Evolutionary conservation across 192 early-diverging fungal species (phyloP).

Genomic region (Coemansia reversa): DNA sequence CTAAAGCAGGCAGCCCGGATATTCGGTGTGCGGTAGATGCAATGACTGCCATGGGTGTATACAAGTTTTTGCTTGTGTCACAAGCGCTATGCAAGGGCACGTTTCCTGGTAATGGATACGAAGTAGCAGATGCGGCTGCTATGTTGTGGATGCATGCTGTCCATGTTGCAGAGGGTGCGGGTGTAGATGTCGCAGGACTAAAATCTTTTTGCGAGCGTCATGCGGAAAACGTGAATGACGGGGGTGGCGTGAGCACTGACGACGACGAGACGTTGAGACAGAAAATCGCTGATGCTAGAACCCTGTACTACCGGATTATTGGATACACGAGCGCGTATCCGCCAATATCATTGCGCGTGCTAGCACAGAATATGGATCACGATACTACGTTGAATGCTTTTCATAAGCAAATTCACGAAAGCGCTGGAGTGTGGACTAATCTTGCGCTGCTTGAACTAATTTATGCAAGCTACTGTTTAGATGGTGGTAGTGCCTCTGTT

Average conservation of each 20-base stretch:
- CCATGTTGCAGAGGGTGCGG: slow-evolving; percentile 4
- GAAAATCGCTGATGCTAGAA: slow-evolving; percentile 14
- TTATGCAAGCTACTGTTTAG: background rate
- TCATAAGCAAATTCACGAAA: background rate
- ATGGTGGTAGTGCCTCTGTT: background rate
- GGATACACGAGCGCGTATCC: slow-evolving; percentile 18
- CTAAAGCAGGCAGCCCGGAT: background rate
- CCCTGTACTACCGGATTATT: slow-evolving; percentile 29
- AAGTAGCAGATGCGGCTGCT: background rate
- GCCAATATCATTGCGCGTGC: slow-evolving; percentile 14
- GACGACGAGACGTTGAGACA: background rate
- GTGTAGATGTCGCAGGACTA: slow-evolving; percentile 3
- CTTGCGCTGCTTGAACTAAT: slow-evolving; percentile 31
- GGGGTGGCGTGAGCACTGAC: background rate
- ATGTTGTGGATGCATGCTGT: slow-evolving; percentile 17
- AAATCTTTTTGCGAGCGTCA: background rate
- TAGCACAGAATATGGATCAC: background rate
- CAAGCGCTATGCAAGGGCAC: slow-evolving; percentile 9
- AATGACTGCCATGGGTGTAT: background rate
- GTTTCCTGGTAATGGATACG: background rate
- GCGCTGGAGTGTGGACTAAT: slow-evolving; percentile 23
- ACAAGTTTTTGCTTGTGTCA: slow-evolving; percentile 11
- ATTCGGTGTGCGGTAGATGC: background rate
- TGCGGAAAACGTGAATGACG: background rate
- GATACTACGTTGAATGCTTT: background rate